phyloP scores from a whole-genome alignment of 108 stramenopile species.

The Nannochloropsis oceanica region DNA sequence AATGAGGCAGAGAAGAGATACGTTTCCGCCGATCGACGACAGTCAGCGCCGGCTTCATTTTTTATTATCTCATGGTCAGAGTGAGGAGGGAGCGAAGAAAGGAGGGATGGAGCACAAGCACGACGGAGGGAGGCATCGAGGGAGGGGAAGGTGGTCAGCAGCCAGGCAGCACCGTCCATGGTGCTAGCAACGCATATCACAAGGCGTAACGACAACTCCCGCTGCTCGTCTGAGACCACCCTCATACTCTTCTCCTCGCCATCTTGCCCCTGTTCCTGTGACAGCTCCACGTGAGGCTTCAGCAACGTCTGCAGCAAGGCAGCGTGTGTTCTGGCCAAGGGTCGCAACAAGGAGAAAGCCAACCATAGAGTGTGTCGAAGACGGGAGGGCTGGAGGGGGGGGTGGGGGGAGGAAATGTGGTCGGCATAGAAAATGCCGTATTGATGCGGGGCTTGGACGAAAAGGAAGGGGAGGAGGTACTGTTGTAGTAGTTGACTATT shows the following conservation, averaged over 20 bases:
- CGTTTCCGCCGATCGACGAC: too few species aligned
- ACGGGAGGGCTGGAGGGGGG: background rate
- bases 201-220: background rate
- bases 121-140: background rate
- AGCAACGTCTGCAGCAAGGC: too few species aligned
- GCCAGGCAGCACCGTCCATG: background rate
- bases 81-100: background rate
- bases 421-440: background rate
- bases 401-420: background rate
- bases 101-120: background rate
- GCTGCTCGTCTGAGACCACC: background rate
- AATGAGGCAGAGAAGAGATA: too few species aligned
- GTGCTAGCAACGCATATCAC: background rate
- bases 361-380: background rate
- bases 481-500: background rate
- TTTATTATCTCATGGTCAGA: too few species aligned
- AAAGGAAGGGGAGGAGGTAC: background rate
- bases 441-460: background rate
- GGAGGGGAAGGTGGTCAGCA: background rate
- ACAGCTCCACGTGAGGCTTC: too few species aligned
- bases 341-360: background rate
- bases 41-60: too few species aligned
- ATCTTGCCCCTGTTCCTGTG: too few species aligned
- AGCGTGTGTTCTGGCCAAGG: background rate
- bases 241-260: background rate